Evolutionary conservation across 2,329 filamentous ascomycete genomes (phyloP), one percentile per base, ranked within the genome.

Genomic region (Colletotrichum lentis): DNA sequence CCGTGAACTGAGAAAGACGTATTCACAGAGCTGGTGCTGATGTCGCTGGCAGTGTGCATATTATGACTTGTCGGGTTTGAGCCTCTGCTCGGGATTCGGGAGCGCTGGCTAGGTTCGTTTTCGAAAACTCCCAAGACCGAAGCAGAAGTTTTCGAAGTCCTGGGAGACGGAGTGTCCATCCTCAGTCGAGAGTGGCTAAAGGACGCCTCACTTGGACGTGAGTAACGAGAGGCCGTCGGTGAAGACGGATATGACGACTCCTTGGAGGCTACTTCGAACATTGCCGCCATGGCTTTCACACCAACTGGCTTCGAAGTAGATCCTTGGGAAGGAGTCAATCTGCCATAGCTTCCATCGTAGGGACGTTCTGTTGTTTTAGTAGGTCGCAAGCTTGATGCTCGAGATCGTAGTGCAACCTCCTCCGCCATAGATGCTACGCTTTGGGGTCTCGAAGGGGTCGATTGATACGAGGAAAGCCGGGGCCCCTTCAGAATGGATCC

Each of bases 261-360:
- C 56, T 72, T 76, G 14, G 72, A 72, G 6, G 74, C 76, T 47
- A 72, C 79, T 69, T 87, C 83, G 73, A 86, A 86, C 73, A 81
- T 79, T 43, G 84, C 84, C 4, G 84, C 81, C 78, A 87, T 85
- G 2, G 82, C 83, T 71, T 77, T 83, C 14, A 86, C 84, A 3
- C 77, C 74, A 22, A 74, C 73, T 67, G 63, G 70, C 24, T 76
- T 81, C 24, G 71, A 73, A 3, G 70, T 62, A 0, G 75, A 74
- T 60, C 71, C 71, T 14, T 52, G 57, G 18, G 56, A 53, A 27
- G 47, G 35, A 10, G 64, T 69, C 5, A 24, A 41, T 16, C 20
- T 58, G 11, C 52, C 20, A 4, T 41, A 41, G 41, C 39, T 46
- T 14, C 41, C 52, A 52, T 22, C 44, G 8, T 55, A 58, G 10